Conservation (phyloP, 2,329 filamentous ascomycete species). For the Penicillium sp. region DNA sequence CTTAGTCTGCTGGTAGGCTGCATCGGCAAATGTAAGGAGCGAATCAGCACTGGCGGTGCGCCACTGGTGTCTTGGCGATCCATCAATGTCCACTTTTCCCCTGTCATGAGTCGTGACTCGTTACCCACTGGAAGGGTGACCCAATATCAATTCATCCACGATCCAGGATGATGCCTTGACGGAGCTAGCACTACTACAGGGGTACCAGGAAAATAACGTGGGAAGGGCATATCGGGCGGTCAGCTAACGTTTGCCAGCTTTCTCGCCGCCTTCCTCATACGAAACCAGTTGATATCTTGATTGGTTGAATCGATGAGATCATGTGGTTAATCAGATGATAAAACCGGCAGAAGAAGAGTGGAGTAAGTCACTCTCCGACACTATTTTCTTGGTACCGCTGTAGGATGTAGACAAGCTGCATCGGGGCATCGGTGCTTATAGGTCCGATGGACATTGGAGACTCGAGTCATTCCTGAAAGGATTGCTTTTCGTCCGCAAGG, state of each 20-base stretch:
- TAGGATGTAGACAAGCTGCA: background rate
- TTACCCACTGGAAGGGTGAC: background rate
- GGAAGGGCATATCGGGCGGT: too few relatives aligned
- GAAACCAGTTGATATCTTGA: too few relatives aligned
- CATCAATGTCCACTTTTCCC: constrained; percentile 4
- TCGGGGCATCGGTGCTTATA: background rate
- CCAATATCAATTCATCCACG: background rate
- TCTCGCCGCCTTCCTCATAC: too few relatives aligned
- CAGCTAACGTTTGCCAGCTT: too few relatives aligned
- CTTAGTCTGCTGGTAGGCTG: background rate
- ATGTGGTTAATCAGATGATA: too few relatives aligned
- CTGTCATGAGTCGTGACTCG: background rate
- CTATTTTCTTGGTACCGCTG: too few relatives aligned
- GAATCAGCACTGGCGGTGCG: constrained; percentile 13
- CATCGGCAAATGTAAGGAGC: background rate
- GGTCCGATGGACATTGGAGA: constrained; percentile 4
- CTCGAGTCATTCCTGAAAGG: constrained; percentile 5
- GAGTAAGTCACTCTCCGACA: too few relatives aligned
- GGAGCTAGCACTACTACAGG: too few relatives aligned
- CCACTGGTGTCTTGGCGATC: constrained; percentile 8
- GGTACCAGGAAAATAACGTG: too few relatives aligned
- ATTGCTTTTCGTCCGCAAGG: too few relatives aligned
- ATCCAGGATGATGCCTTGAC: background rate
- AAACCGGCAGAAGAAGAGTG: too few relatives aligned
- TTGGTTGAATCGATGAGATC: too few relatives aligned